Base-by-base conservation (phyloP, 2,329 filamentous ascomycete species). In the Simplicillium aogashimaense region DNA sequence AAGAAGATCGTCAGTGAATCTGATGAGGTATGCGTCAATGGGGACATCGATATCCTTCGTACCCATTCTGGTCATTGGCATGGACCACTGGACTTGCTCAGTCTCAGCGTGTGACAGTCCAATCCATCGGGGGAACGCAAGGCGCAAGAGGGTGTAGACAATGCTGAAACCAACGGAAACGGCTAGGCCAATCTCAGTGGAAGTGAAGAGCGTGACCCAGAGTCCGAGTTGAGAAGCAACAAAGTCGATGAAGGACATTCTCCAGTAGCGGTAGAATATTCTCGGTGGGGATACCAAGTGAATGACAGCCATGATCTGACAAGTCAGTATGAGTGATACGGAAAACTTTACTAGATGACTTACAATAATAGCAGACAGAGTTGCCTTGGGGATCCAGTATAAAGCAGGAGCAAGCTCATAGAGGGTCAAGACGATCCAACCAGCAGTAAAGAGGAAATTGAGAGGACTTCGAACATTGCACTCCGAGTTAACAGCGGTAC, bases 321-420 rank as follows among this genome's bases (percentile, higher is more conserved):
- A 20, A 46, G 40, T 31, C 11, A 39, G 15, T 13, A 16, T 31
- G 15, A 30, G 11, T n/a, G 17, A n/a, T 33, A 3, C 2, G 2
- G 13, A 3, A 9, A 6, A 5, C 18, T 3, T 16, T 11, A 6
- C 5, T 16, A 7, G 13, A n/a, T 2, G 2, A 56, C 62, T 45
- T 51, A 66, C 52, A 46, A 83, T 81, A 44, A 83, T 80, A 3
- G 77, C 78, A 1, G 78, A 70, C 1, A 83, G 64, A 0, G 75
- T 79, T 0, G 78, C 68, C 48, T 80, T 79, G 1, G 79, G 78
- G n/a, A 83, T 76, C 75, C 76, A 83, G 57, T 77, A 81, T 0
- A 83, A 64, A 0, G 74, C 71, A 0, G 70, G 72, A 0, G 72
- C 72, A 30, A 82, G 69, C 43, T 76, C 68, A 50, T 76, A 82